Conservation (phyloP, 2,329 filamentous ascomycete genomes). For the Nigrospora sphaerica region DNA sequence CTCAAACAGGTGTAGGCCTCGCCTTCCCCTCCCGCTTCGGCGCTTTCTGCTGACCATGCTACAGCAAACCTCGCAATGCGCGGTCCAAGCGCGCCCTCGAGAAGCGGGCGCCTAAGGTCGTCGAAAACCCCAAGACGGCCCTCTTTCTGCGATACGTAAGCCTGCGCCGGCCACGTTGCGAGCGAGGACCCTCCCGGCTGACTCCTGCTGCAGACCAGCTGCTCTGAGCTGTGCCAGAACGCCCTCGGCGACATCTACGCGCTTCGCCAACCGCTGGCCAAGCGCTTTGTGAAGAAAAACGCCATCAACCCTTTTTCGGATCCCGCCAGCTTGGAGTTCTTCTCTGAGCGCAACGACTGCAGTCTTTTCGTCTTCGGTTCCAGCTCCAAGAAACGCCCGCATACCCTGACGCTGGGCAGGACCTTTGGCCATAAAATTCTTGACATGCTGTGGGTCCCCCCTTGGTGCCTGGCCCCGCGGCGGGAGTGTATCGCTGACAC, state of each 20-base stretch:
- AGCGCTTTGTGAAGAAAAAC: conserved; percentile 98
- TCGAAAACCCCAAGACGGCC: conserved; percentile 85
- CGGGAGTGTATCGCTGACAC: background rate
- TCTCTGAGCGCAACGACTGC: conserved; percentile 93
- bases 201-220: conserved; percentile 59
- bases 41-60: background rate
- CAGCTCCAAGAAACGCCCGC: conserved; percentile 89
- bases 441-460: conserved; percentile 62
- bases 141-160: conserved; percentile 58
- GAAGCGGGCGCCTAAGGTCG: conserved; percentile 79
- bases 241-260: conserved; percentile 79
- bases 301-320: conserved; percentile 92
- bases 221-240: conserved; percentile 75
- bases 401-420: conserved; percentile 75
- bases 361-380: conserved; percentile 77
- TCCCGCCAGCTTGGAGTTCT: conserved; percentile 81
- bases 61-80: conserved; percentile 59
- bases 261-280: conserved; percentile 74
- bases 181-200: conserved; percentile 4
- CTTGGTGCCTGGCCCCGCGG: too few relatives aligned
- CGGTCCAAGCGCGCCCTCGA: conserved; percentile 93
- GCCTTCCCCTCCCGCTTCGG: background rate
- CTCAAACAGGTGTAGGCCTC: conserved; percentile 6
- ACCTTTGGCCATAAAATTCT: conserved; percentile 82
- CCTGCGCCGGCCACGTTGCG: background rate